phyloP scores from a whole-genome alignment of 2,329 filamentous ascomycete genomes.

The Alternaria triticimaculans region DNA sequence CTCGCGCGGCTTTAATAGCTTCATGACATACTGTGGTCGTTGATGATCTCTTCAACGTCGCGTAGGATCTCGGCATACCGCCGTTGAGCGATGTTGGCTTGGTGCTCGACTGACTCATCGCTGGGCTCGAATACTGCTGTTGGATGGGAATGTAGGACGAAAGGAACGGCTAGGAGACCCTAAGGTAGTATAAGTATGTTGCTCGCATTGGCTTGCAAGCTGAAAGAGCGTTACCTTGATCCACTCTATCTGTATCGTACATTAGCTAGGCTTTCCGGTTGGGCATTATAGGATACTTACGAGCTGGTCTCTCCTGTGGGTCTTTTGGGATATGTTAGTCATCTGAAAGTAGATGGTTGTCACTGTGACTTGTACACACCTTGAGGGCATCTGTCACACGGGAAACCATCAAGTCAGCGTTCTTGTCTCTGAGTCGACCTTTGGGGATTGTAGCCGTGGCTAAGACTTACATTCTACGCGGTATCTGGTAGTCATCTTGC shows the following conservation, averaged over 20 bases:
- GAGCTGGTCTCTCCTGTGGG: constrained; percentile 88
- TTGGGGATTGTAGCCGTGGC: not conserved
- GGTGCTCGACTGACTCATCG: constrained; percentile 69
- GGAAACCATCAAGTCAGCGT: constrained; percentile 22
- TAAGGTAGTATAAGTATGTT: constrained; percentile 5
- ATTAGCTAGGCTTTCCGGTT: constrained; percentile 16
- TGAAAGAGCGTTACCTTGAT: constrained; percentile 69
- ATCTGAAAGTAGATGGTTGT: not conserved
- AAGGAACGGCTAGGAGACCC: constrained; percentile 84
- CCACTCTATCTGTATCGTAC: constrained; percentile 72
- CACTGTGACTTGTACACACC: constrained; percentile 51
- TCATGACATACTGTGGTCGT: constrained; percentile 77
- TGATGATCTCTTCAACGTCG: constrained; percentile 89
- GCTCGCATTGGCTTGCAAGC: not conserved
- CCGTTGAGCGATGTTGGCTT: constrained; percentile 80
- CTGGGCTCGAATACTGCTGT: constrained; percentile 80
- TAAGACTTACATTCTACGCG: constrained; percentile 41
- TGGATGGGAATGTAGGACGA: constrained; percentile 94
- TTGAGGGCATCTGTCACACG: constrained; percentile 65
- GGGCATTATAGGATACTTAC: constrained; percentile 61
- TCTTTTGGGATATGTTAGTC: constrained; percentile 60
- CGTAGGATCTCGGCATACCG: constrained; percentile 95
- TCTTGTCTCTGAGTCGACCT: not conserved
- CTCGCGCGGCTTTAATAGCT: not conserved
- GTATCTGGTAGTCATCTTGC: constrained; percentile 51